Conservation (phyloP, 495 filamentous ascomycete species). For the Thermothielavioides terrestris region DNA sequence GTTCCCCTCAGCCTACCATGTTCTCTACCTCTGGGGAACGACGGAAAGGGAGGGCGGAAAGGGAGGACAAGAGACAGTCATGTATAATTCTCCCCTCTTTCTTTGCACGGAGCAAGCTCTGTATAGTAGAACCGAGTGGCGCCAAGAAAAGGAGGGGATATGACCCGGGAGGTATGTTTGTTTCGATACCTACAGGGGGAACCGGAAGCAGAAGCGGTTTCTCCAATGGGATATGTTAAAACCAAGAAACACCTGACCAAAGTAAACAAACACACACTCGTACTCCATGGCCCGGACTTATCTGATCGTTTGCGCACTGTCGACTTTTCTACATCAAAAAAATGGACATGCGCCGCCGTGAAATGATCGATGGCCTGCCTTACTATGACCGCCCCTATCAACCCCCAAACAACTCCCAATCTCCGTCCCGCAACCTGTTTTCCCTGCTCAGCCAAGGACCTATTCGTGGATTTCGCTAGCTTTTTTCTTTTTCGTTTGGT, state of each 20-base stretch:
- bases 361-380: background rate
- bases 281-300: background rate
- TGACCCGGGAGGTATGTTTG: background rate
- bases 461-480: background rate
- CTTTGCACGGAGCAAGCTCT: no score
- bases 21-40: no score
- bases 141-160: background rate
- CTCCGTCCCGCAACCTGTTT: background rate
- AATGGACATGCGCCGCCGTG: background rate
- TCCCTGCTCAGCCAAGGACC: background rate
- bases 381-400: background rate
- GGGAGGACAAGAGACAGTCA: no score
- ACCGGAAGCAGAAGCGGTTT: background rate
- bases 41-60: no score
- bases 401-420: background rate
- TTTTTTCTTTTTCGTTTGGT: background rate
- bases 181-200: background rate
- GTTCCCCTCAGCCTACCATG: no score
- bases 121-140: no score
- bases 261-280: background rate
- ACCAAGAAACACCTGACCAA: background rate
- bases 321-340: conserved; percentile 5
- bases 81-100: no score
- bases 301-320: background rate
- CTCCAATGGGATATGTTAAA: background rate